phyloP scores from a whole-genome alignment of 2,329 filamentous ascomycete species.

The Colletotrichum tofieldiae region DNA sequence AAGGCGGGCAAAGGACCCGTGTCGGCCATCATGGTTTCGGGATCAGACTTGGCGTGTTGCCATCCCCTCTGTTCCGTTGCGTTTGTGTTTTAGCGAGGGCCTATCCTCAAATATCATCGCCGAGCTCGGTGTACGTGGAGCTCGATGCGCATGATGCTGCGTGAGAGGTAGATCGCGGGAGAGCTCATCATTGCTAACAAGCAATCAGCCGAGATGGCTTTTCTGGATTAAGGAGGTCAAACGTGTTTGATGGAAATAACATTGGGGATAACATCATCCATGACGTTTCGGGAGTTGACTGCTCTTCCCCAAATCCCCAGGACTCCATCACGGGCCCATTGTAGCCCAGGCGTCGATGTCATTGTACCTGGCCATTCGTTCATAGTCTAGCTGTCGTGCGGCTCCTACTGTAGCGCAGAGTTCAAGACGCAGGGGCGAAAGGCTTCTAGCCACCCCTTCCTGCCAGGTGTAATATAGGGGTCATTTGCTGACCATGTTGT shows the following conservation, averaged over 20 bases:
- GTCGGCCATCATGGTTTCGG: neutral
- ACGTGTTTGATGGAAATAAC: neutral
- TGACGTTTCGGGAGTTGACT: slow-evolving; percentile 26
- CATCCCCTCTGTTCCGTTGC: neutral
- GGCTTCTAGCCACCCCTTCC: neutral
- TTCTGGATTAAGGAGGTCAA: neutral
- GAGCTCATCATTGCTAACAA: slow-evolving; percentile 2
- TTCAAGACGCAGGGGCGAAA: slow-evolving; percentile 28
- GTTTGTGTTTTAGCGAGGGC: neutral
- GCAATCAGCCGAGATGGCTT: neutral
- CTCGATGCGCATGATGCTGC: neutral
- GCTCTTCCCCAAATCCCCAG: slow-evolving; percentile 18
- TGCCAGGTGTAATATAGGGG: slow-evolving; percentile 15
- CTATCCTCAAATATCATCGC: neutral
- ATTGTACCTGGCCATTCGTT: slow-evolving; percentile 22
- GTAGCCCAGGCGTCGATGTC: slow-evolving; percentile 25
- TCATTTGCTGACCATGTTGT: slow-evolving; percentile 29
- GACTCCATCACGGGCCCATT: slow-evolving; percentile 23
- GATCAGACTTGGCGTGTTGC: neutral
- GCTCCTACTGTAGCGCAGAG: slow-evolving; percentile 11
- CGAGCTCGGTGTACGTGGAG: neutral
- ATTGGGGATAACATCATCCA: slow-evolving; percentile 30
- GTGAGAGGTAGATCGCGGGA: neutral
- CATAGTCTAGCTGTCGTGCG: slow-evolving; percentile 17
- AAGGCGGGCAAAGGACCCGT: neutral